phyloP scores from a whole-genome alignment of 2,329 filamentous ascomycete species.

The Aschersonia sp. region DNA sequence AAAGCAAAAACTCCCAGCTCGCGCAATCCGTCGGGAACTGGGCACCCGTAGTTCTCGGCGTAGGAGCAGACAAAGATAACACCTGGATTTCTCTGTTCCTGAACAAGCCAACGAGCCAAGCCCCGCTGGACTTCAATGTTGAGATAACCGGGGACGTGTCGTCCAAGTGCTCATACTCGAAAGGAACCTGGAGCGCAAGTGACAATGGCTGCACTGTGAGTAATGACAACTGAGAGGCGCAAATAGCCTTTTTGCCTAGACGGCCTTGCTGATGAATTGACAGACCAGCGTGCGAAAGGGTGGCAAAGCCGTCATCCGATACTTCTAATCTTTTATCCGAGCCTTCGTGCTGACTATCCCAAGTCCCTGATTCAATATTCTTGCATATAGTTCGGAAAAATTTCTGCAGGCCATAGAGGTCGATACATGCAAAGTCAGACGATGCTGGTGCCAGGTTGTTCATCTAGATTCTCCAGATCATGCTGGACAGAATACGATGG shows the following conservation, averaged over 20 bases:
- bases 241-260: not conserved
- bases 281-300: constrained; percentile 29
- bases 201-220: constrained; percentile 67
- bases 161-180: constrained; percentile 47
- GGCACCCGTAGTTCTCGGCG: constrained; percentile 74
- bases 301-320: constrained; percentile 27
- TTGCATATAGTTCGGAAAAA: too few species aligned
- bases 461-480: too few species aligned
- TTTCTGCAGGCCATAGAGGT: too few species aligned
- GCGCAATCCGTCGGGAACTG: constrained; percentile 60
- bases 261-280: not conserved
- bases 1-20: constrained; percentile 19
- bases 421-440: too few species aligned
- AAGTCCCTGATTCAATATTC: too few species aligned
- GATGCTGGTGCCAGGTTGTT: too few species aligned
- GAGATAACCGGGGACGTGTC: constrained; percentile 53
- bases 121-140: constrained; percentile 63
- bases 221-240: constrained; percentile 8
- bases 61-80: constrained; percentile 46
- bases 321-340: constrained; percentile 16
- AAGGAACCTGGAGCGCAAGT: constrained; percentile 46
- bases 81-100: constrained; percentile 77
- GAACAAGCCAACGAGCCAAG: constrained; percentile 61
- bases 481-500: too few species aligned
- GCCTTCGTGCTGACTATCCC: too few species aligned